Base-by-base conservation (phyloP, 148 eudicot genomes). In the Agrostemma githago region DNA sequence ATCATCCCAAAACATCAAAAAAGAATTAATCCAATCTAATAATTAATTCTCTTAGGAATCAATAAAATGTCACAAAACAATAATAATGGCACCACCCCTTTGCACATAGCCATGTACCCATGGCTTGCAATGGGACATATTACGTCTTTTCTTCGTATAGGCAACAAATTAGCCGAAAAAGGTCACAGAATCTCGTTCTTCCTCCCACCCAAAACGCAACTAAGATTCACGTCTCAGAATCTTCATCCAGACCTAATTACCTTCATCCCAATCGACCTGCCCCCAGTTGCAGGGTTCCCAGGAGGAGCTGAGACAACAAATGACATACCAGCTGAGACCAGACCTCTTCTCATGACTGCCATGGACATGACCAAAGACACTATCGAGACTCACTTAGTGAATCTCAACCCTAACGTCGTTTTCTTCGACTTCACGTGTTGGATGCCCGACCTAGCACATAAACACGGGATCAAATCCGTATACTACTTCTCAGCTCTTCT, bases 351-450 rank as follows among this genome's bases (percentile, higher is more conserved):
- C 54, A 69, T 77, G 74, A 72, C 67, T 34, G 87, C 87, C 14
- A 79, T 86, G 83, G 84, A 79, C 57, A 62, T 79, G 21, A 82
- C 84, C 1, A 73, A 54, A 8, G 83, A 78, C 53, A 40, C 15
- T 0, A 40, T 86, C 3, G 81, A 82, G 20, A 20, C 82, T 21
- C 70, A 69, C 26, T 72, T 82, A 16, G 8, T 34, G 26, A 40
- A 51, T 4, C 72, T 84, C 56, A 76, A 74, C 16, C 83, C 84
- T 41, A 42, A 84, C 37, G 58, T 78, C n/a, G 71, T 83, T 0
- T 82, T 86, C 73, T 80, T 20, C 61, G 89, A 86, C 77, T 78
- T 86, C 8, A 62, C 81, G 3, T 70, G 80, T 40, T 87, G 90
- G 90, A 0, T 87, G 4, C 90, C 90, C 0, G 34, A 54, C 0